These are phyloP conservation scores for Monosporascus sp. DNA, from an alignment of 2,329 filamentous ascomycete genomes.

Conservation along the genomic window DNA sequence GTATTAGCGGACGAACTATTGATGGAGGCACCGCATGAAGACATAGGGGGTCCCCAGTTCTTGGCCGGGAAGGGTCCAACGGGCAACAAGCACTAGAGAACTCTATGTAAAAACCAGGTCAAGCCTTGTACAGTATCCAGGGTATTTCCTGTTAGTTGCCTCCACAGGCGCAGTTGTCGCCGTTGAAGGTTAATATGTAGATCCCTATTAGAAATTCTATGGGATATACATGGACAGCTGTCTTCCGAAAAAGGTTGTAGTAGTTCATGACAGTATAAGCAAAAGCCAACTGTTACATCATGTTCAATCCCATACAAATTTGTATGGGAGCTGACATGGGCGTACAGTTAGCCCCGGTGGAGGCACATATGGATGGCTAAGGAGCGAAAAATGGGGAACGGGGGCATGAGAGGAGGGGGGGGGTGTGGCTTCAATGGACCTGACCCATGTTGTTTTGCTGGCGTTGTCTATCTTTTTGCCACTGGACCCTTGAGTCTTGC, in stretches of 20 bases:
- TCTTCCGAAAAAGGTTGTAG: too few relatives aligned
- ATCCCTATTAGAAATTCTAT: too few relatives aligned
- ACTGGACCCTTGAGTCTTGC: constrained; percentile 24
- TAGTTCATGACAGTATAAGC: too few relatives aligned
- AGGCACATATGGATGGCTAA: too few relatives aligned
- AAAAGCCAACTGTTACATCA: too few relatives aligned
- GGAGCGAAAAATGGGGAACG: constrained; percentile 22
- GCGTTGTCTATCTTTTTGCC: constrained; percentile 22
- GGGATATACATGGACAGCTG: too few relatives aligned
- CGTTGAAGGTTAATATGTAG: too few relatives aligned
- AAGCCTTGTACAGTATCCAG: background rate
- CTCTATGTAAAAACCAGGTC: background rate
- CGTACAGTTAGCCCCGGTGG: too few relatives aligned
- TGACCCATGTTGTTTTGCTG: constrained; percentile 17
- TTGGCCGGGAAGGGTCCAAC: background rate
- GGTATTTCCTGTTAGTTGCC: background rate
- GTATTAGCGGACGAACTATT: background rate
- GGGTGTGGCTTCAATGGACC: constrained; percentile 17
- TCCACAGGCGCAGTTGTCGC: background rate
- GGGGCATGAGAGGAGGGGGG: constrained; percentile 20
- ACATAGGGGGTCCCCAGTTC: background rate
- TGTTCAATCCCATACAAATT: too few relatives aligned
- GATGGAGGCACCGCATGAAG: background rate
- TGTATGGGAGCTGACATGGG: too few relatives aligned
- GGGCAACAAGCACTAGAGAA: background rate